Evolutionary conservation across 495 filamentous ascomycete species (phyloP).

Genomic region (Cercophora newfieldiana): DNA sequence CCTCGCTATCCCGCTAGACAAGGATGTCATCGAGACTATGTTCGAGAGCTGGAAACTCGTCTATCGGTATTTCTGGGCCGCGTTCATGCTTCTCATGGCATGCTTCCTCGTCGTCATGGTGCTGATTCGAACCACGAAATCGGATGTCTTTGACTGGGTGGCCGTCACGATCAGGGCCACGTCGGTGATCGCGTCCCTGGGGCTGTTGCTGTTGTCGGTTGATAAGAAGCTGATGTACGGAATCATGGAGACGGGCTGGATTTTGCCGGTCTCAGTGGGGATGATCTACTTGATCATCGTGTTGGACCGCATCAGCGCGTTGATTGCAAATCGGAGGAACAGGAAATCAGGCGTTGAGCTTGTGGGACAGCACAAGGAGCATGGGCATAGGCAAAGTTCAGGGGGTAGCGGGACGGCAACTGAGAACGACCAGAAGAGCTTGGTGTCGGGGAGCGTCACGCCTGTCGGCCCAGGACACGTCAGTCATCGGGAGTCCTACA

Average conservation of each 20-base stretch:
- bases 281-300: slow-evolving; percentile 24
- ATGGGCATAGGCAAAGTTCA: no score
- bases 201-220: slow-evolving; percentile 18
- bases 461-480: no score
- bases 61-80: slow-evolving; percentile 28
- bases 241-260: slow-evolving; percentile 18
- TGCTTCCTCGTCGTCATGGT: slow-evolving; percentile 25
- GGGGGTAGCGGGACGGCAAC: no score
- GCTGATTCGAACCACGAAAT: slow-evolving; percentile 26
- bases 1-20: slow-evolving; percentile 15
- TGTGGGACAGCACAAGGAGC: neutral
- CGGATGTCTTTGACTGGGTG: slow-evolving; percentile 22
- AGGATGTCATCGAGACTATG: slow-evolving; percentile 18
- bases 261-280: slow-evolving; percentile 18
- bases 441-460: no score
- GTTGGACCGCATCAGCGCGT: slow-evolving; percentile 20
- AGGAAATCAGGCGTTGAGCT: slow-evolving; percentile 19
- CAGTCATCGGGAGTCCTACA: no score
- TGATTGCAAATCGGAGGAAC: slow-evolving; percentile 25
- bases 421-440: no score
- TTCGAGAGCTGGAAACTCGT: slow-evolving; percentile 29
- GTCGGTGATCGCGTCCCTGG: slow-evolving; percentile 14
- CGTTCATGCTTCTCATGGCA: slow-evolving; percentile 19
- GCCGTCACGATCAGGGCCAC: slow-evolving; percentile 10
- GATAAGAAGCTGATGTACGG: slow-evolving; percentile 19